A percentile compares a stretch with the other conserved stretches of the same genome.
Conservation (phyloP, 768 basidiomycete genomes). For the Tremella fuciformis region DNA sequence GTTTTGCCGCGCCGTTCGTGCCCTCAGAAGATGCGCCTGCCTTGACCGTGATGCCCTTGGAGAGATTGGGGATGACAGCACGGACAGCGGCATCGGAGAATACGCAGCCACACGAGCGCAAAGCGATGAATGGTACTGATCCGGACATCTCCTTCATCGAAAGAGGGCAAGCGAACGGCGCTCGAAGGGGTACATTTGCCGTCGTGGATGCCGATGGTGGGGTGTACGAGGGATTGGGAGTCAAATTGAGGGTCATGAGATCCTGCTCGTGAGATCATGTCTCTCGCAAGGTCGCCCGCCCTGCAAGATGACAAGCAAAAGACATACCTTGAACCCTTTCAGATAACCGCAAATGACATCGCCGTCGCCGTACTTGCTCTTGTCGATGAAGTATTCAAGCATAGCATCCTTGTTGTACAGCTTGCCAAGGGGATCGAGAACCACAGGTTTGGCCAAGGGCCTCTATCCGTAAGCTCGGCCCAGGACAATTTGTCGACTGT, state of each 20-base stretch:
- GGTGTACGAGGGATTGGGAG: conserved; percentile 63
- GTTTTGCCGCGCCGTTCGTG: conserved; percentile 43
- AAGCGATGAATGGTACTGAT: conserved; percentile 77
- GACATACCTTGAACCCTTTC: conserved; percentile 72
- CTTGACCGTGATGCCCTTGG: conserved; percentile 62
- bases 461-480: conserved; percentile 56
- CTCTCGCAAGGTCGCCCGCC: not conserved
- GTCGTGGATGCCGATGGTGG: conserved; percentile 50
- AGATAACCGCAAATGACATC: conserved; percentile 90
- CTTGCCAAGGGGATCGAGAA: conserved; percentile 87
- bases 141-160: conserved; percentile 96
- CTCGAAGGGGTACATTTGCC: conserved; percentile 53
- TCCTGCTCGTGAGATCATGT: conserved; percentile 59
- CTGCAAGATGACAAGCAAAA: not conserved
- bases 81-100: conserved; percentile 81
- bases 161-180: conserved; percentile 85
- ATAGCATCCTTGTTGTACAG: conserved; percentile 95
- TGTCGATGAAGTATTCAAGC: conserved; percentile 83
- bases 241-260: conserved; percentile 76
- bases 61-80: conserved; percentile 73
- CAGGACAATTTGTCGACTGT: not conserved
- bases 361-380: conserved; percentile 80
- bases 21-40: conserved; percentile 54
- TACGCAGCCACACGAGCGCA: conserved; percentile 82
- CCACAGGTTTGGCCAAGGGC: conserved; percentile 81